Percentiles rank a stretch among this genome's conserved stretches.
Conservation (phyloP, 805 yeast species). For the Hanseniaspora vineae region DNA sequence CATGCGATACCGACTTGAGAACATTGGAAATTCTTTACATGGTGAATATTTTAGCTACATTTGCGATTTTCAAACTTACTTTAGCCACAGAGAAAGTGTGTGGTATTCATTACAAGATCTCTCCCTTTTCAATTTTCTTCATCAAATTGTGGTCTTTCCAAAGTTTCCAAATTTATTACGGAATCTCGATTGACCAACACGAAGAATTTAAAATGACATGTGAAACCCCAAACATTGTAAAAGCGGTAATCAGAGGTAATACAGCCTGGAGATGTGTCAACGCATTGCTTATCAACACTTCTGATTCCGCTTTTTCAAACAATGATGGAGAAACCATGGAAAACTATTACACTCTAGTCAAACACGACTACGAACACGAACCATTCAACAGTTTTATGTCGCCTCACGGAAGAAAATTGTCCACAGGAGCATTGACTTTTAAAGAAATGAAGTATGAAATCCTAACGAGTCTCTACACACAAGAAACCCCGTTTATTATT, state of each 20-base stretch:
- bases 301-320: not conserved
- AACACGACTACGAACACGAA: conserved; percentile 47
- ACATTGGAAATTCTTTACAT: conserved; percentile 35
- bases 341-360: conserved; percentile 1
- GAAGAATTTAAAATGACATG: conserved; percentile 28
- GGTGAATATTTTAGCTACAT: conserved; percentile 30
- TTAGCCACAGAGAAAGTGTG: conserved; percentile 6
- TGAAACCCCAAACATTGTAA: conserved; percentile 33
- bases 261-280: conserved; percentile 41
- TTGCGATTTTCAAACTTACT: conserved; percentile 33
- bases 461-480: conserved; percentile 44
- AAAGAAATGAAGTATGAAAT: conserved; percentile 16
- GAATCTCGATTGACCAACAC: conserved; percentile 28
- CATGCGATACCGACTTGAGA: conserved; percentile 24
- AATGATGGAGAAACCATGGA: not conserved
- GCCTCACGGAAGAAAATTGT: conserved; percentile 50
- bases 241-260: conserved; percentile 45
- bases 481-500: not conserved
- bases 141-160: not conserved
- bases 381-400: conserved; percentile 48
- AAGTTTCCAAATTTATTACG: not conserved
- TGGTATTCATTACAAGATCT: not conserved
- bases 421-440: conserved; percentile 31
- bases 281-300: not conserved
- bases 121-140: not conserved